Conservation (phyloP, 352 stramenopile genomes). For the Phytophthora constricta region DNA sequence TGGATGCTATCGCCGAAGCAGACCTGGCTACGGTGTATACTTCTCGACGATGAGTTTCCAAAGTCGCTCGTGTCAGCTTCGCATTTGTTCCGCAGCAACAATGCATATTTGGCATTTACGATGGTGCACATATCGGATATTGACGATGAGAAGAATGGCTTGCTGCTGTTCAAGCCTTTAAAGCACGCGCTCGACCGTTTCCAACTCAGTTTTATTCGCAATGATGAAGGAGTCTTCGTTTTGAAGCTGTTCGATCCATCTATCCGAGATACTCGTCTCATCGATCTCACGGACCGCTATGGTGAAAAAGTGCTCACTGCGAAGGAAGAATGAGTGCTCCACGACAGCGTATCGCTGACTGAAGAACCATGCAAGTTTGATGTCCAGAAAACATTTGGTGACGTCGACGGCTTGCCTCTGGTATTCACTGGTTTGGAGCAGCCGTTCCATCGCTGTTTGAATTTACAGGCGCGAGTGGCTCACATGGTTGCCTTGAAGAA, state of each 20-base stretch:
- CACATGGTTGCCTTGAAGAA: too few species aligned
- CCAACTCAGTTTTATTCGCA: background rate
- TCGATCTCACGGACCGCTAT: constrained; percentile 15
- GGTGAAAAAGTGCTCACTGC: constrained; percentile 5
- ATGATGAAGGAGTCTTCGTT: background rate
- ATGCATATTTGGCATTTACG: constrained; percentile 19
- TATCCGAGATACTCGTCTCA: constrained; percentile 6
- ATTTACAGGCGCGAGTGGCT: too few species aligned
- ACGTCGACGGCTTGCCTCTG: constrained; percentile 11
- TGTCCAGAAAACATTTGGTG: constrained; percentile 24
- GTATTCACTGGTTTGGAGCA: too few species aligned
- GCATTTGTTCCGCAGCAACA: constrained; percentile 36
- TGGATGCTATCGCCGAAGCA: constrained; percentile 26
- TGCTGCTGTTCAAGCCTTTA: too few species aligned
- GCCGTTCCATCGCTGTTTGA: too few species aligned
- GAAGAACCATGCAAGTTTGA: constrained; percentile 19
- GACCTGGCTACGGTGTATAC: constrained; percentile 26
- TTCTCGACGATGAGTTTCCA: constrained; percentile 30
- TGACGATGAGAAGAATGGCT: constrained; percentile 36
- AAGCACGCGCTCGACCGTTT: background rate
- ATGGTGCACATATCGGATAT: constrained; percentile 43
- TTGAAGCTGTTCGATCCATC: background rate
- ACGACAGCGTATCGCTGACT: constrained; percentile 8
- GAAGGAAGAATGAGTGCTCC: constrained; percentile 3
- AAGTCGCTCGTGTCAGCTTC: constrained; percentile 22